Evolutionary conservation across 306 rosid genomes (phyloP), one percentile per base, ranked within the genome.

Genomic region (Betula pendula): DNA sequence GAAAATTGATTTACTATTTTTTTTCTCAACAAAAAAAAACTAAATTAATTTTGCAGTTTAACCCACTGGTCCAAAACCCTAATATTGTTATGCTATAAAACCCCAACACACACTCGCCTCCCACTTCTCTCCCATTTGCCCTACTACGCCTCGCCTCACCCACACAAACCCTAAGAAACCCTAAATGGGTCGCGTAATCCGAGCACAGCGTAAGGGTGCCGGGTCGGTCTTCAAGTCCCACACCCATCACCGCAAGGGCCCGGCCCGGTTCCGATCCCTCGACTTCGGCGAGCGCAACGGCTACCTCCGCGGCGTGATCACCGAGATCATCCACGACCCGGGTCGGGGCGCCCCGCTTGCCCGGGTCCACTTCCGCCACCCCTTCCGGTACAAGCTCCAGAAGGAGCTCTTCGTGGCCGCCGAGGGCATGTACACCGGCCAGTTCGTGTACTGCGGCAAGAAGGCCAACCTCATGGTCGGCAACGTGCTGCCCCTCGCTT

Each of bases 281-380:
- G 97, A 92, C 68, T 92, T 89, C 85, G 94, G 97, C 0, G 97
- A 92, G 71, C 77, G 92, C 20, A 92, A 92, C 51, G 94, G 97
- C 2, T 89, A 92, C 80, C 80, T 92, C 0, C 89, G 89, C 52
- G 97, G 94, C 2, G 97, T 92, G 0, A 82, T 92, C 40, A 86
- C 91, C 72, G 94, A 92, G 38, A 56, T 92, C 63, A 82, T 92
- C 40, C 97, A 92, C 83, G 94, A 89, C 66, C 94, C 97, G 0
- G 97, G 97, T 1, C 94, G 94, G 12, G 94, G 94, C 35, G 97
- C 97, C 0, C 97, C 97, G 0, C 92, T 92, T 0, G 97, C 97
- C 5, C 84, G 86, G 72, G 94, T 92, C 56, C 20, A 90, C 0
- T 92, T 92, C 84, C 90, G 92, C 12, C 97, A 89, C 62, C 97